Percentiles rank a stretch among this genome's conserved stretches.
Conservation (phyloP, 2,329 filamentous ascomycete species). For the Incumbomyces delicatus region DNA sequence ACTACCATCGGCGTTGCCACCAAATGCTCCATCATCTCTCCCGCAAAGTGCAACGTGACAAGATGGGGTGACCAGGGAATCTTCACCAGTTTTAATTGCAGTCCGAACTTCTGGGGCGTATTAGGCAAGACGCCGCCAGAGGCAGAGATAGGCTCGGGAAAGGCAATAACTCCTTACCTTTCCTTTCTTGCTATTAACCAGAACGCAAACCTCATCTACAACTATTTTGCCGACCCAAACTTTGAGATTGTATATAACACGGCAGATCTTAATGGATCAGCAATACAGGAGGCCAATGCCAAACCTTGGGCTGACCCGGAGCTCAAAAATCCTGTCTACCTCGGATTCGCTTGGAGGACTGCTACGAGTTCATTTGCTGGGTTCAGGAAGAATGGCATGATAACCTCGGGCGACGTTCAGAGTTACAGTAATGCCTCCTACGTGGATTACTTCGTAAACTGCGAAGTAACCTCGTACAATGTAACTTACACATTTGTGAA, state of each 20-base stretch:
- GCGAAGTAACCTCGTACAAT: slow-evolving; percentile 15
- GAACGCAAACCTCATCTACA: slow-evolving; percentile 14
- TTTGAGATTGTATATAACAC: slow-evolving; percentile 15
- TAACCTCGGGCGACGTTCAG: slow-evolving; percentile 10
- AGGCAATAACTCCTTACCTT: slow-evolving; percentile 9
- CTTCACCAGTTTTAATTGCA: slow-evolving; percentile 17
- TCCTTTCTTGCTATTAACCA: slow-evolving; percentile 16
- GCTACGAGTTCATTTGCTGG: slow-evolving; percentile 8
- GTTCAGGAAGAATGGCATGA: slow-evolving; percentile 10
- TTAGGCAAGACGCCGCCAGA: slow-evolving; percentile 13
- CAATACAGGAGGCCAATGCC: slow-evolving; percentile 7
- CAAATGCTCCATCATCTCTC: slow-evolving; percentile 14
- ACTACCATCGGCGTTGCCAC: slow-evolving; percentile 15
- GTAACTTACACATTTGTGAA: slow-evolving; percentile 18
- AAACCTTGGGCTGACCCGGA: slow-evolving; percentile 11
- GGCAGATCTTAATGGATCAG: slow-evolving; percentile 8
- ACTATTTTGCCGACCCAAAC: slow-evolving; percentile 13
- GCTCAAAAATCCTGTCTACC: slow-evolving; percentile 17
- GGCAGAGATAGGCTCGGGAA: slow-evolving; percentile 6
- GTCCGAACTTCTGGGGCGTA: slow-evolving; percentile 16
- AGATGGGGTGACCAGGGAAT: slow-evolving; percentile 4
- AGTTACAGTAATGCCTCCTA: slow-evolving; percentile 9
- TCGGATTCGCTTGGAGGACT: slow-evolving; percentile 14
- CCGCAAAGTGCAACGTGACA: slow-evolving; percentile 12
- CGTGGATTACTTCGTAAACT: slow-evolving; percentile 15